Base-by-base conservation (phyloP, 768 basidiomycete species). In the Hemileccinum rubropunctum region DNA sequence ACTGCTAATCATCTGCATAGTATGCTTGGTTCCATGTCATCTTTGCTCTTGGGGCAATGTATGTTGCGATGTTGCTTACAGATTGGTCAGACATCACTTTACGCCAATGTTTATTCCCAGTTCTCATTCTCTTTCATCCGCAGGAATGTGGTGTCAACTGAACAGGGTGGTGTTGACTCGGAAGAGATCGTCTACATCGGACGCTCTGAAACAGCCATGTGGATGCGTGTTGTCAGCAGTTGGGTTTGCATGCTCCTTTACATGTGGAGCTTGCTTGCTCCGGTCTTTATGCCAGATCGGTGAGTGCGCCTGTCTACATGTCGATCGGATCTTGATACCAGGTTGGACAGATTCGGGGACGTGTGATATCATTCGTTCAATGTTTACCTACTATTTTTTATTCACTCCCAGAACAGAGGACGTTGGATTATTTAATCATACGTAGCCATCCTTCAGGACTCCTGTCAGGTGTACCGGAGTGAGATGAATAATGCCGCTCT, bases 21-120 rank as follows among this genome's bases (percentile, higher is more conserved):
- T 99, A 99, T 66, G 83, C 93, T 2, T 99, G 94, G 93, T 98
- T 99, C 83, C 97, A 99, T 64, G 72, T 98, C 67, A 98, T 99
- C 61, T 99, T 98, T 65, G 83, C 88, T 39, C 87, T 98, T 58
- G 97, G 84, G 26, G 77, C 93, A 13, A 98, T 98, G 97, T 99
- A 99, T 70, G 93, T 98, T 21, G 93, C 91, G 6, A 95, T 97
- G 81, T 75, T 99, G 13, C 70, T 99, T 47, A 99, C 95, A 1
- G 95, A 99, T 70, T 98, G 97, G 95, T 95, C 67, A 50, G 90
- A 75, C 33, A 20, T 17, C 21, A 2, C 34, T n/a, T n/a, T 39
- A 38, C 32, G 35, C 4, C 9, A 11, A 14, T 4, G 11, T 28
- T 47, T 28, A 9, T 52, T 21, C 30, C 33, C 32, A 30, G 13